Evolutionary conservation across 805 yeast genomes (phyloP), one percentile per base, ranked within the genome.

Genomic region (Groenewaldozyma tartarivorans): DNA sequence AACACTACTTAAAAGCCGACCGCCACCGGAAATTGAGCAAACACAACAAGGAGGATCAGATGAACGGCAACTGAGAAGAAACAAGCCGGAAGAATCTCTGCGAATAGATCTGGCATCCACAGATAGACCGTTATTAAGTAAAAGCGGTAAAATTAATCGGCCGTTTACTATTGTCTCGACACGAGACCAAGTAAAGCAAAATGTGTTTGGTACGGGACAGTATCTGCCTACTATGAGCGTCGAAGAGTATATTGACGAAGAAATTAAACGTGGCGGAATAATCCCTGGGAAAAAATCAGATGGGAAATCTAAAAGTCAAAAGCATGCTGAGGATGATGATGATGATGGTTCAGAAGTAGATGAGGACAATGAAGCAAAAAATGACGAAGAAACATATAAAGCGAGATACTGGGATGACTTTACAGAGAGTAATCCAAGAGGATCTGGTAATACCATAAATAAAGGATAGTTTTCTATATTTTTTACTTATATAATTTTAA

Each of bases 351-450:
- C 67, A 4, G 72, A 71, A 32, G 66, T 62, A 17, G 78, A 75
- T 41, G 86, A 80, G 42, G 86, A 81, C 46, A 75, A 81, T 46
- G 65, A 68, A 20, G 79, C 71, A 18, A 68, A 62, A 48, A 70
- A 65, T n/a, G 85, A 81, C 49, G 53, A 53, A 24, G 80, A 77
- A 48, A 87, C 95, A 3, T 73, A 80, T 51, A 77, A 82, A 54
- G 76, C 80, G 42, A 70, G 98, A 43, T 72, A 74, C 33, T 92
- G 97, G 97, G 98, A 92, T 61, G 94, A 83, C 46, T 92, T 90
- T 68, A 77, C 78, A 35, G 98, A 92, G 47, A 75, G 75, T 2
- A 77, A 86, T 56, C 81, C 87, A 0, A 77, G 75, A 53, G 98
- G 98, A 5, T 78, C 88, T 42, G 98, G 98, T 7, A 90, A 90